phyloP scores from a whole-genome alignment of 2,329 filamentous ascomycete species.

The Thielaviopsis euricoi region DNA sequence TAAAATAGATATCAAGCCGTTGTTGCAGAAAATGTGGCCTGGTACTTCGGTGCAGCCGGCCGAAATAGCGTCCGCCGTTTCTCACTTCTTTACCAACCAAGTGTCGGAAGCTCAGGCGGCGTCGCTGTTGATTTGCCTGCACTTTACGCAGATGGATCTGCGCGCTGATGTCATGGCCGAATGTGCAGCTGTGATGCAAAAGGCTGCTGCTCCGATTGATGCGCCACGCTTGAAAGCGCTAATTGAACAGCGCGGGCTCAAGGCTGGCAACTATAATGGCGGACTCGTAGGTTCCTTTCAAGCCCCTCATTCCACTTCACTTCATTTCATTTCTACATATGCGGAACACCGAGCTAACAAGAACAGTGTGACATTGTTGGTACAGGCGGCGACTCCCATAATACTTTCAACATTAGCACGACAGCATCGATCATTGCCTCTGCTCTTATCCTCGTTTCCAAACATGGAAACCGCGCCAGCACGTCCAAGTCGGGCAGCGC shows the following conservation, averaged over 20 bases:
- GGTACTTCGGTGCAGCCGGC: slow-evolving; percentile 44
- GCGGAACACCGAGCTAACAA: slow-evolving; percentile 3
- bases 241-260: slow-evolving; percentile 41
- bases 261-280: slow-evolving; percentile 61
- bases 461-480: slow-evolving; percentile 91
- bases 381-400: slow-evolving; percentile 88
- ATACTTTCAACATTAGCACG: slow-evolving; percentile 97
- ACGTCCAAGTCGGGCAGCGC: slow-evolving; percentile 93
- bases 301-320: too few species aligned
- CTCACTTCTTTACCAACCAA: slow-evolving; percentile 79
- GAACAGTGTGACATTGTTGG: slow-evolving; percentile 77
- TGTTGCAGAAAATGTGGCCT: slow-evolving; percentile 59
- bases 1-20: slow-evolving; percentile 45
- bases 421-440: slow-evolving; percentile 87
- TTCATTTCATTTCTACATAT: too few species aligned
- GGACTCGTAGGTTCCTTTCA: slow-evolving; percentile 51
- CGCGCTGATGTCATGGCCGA: slow-evolving; percentile 72
- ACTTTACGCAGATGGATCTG: slow-evolving; percentile 77
- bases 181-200: slow-evolving; percentile 71
- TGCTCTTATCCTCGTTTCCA: slow-evolving; percentile 68
- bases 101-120: slow-evolving; percentile 79
- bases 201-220: slow-evolving; percentile 59
- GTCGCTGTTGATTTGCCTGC: slow-evolving; percentile 74
- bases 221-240: slow-evolving; percentile 41
- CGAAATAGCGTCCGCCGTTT: slow-evolving; percentile 81